Conservation (phyloP, 768 basidiomycete species). For the Hirschioporus abietinus region DNA sequence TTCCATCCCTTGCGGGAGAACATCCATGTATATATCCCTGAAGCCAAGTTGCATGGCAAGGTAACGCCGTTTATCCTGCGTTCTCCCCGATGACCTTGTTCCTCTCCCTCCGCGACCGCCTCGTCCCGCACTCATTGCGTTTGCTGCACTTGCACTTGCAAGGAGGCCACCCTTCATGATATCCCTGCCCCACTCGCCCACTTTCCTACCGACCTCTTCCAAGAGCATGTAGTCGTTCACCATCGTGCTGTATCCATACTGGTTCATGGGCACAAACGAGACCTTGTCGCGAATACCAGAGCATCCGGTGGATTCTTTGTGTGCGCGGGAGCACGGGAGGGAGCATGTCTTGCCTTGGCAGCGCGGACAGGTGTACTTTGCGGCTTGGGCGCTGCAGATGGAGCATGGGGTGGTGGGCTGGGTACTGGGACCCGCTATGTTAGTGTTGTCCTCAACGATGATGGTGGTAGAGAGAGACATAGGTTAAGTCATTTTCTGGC, state of each 20-base stretch:
- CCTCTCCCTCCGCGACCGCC: constrained; percentile 21
- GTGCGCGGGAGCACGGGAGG: constrained; percentile 55
- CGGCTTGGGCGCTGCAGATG: constrained; percentile 39
- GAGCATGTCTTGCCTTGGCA: constrained; percentile 74
- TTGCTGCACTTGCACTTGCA: constrained; percentile 4
- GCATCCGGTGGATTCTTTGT: constrained; percentile 60
- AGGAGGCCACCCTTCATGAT: constrained; percentile 54
- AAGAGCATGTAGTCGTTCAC: constrained; percentile 86
- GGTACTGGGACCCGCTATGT: neutral
- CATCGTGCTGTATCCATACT: constrained; percentile 81
- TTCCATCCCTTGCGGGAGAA: constrained; percentile 82
- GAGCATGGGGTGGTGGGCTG: constrained; percentile 33
- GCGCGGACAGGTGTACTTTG: constrained; percentile 78
- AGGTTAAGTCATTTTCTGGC: neutral
- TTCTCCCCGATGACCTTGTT: constrained; percentile 24
- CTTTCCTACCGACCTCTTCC: constrained; percentile 74
- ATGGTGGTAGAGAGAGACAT: neutral
- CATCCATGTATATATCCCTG: constrained; percentile 66
- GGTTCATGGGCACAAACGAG: constrained; percentile 73
- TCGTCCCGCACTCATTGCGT: constrained; percentile 18
- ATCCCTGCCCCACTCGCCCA: constrained; percentile 68
- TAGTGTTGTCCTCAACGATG: neutral
- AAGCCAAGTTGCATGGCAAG: constrained; percentile 64
- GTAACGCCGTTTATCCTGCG: constrained; percentile 57
- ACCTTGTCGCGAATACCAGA: constrained; percentile 70